Evolutionary conservation across 2,329 filamentous ascomycete genomes (phyloP).

Genomic region (Sporothrix variecibatus): DNA sequence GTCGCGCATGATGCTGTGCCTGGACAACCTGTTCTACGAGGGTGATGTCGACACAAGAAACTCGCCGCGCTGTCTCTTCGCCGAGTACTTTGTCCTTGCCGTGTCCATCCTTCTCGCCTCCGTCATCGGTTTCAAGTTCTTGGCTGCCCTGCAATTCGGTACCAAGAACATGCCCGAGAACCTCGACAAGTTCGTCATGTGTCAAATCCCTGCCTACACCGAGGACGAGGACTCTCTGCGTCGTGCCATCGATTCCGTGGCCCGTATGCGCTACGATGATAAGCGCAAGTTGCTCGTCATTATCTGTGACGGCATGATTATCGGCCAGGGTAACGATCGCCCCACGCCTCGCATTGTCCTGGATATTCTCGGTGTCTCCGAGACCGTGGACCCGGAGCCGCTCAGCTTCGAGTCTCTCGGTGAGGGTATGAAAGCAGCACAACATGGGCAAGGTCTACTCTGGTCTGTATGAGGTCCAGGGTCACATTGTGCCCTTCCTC

Average conservation of each 20-base stretch:
- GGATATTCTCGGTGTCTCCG: conserved; percentile 93
- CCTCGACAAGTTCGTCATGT: conserved; percentile 97
- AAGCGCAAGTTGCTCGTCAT: conserved; percentile 94
- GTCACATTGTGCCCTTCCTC: conserved; percentile 96
- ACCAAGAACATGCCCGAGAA: conserved; percentile 91
- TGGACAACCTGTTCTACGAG: conserved; percentile 94
- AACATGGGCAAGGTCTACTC: conserved; percentile 99
- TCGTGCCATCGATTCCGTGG: conserved; percentile 93
- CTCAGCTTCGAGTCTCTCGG: conserved; percentile 96
- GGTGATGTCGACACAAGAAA: conserved; percentile 90
- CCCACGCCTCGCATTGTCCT: conserved; percentile 94
- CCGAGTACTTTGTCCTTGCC: conserved; percentile 84
- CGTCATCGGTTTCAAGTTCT: conserved; percentile 93
- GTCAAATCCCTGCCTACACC: conserved; percentile 95
- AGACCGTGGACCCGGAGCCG: conserved; percentile 90
- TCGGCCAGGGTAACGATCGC: conserved; percentile 95
- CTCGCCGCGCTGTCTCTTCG: conserved; percentile 80
- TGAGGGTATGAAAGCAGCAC: conserved; percentile 95
- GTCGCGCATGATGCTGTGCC: conserved; percentile 72
- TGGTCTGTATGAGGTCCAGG: conserved; percentile 94
- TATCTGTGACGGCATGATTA: conserved; percentile 98
- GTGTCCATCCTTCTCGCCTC: conserved; percentile 77
- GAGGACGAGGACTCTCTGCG: conserved; percentile 97
- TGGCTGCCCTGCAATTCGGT: conserved; percentile 92
- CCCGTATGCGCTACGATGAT: conserved; percentile 94